Percentiles rank a stretch among this genome's conserved stretches.
Conservation (phyloP, 2,329 filamentous ascomycete species). For the Hypoxylon sp. region DNA sequence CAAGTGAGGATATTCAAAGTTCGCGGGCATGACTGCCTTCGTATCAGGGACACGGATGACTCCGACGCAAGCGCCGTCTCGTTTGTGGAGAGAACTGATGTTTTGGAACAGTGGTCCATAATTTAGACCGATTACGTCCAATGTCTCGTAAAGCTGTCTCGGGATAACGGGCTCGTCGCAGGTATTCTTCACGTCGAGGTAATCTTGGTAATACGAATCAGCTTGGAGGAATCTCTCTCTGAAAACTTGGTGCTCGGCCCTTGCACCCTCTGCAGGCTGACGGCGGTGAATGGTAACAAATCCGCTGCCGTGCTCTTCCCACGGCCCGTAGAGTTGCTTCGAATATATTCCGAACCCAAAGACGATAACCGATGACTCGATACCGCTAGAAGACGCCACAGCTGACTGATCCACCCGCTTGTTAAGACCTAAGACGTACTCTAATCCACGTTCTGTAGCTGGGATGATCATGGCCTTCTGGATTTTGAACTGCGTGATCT, state of each 20-base stretch:
- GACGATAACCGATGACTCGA: neutral
- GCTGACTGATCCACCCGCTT: slow-evolving; percentile 3
- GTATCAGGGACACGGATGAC: slow-evolving; percentile 59
- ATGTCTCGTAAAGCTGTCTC: slow-evolving; percentile 59
- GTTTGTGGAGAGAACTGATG: slow-evolving; percentile 49
- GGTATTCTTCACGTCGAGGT: slow-evolving; percentile 16
- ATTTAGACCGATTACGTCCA: slow-evolving; percentile 61
- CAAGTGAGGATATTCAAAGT: slow-evolving; percentile 62
- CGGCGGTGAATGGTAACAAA: slow-evolving; percentile 42
- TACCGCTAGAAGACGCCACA: neutral
- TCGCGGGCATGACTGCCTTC: slow-evolving; percentile 59
- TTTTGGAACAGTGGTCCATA: slow-evolving; percentile 62
- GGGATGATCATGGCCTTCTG: slow-evolving; percentile 62
- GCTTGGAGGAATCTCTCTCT: slow-evolving; percentile 32
- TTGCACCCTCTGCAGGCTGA: slow-evolving; percentile 9
- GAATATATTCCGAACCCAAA: slow-evolving; percentile 58
- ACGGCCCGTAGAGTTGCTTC: slow-evolving; percentile 50
- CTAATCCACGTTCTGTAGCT: slow-evolving; percentile 55
- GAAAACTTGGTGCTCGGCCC: slow-evolving; percentile 1
- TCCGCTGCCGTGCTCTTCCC: slow-evolving; percentile 55
- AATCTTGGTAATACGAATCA: slow-evolving; percentile 35
- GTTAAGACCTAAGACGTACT: slow-evolving; percentile 58
- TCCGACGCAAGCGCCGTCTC: slow-evolving; percentile 48
- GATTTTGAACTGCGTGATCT: slow-evolving; percentile 57
- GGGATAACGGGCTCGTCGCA: slow-evolving; percentile 51